Base-by-base conservation (phyloP, 768 basidiomycete genomes). In the Panellus pusillus region DNA sequence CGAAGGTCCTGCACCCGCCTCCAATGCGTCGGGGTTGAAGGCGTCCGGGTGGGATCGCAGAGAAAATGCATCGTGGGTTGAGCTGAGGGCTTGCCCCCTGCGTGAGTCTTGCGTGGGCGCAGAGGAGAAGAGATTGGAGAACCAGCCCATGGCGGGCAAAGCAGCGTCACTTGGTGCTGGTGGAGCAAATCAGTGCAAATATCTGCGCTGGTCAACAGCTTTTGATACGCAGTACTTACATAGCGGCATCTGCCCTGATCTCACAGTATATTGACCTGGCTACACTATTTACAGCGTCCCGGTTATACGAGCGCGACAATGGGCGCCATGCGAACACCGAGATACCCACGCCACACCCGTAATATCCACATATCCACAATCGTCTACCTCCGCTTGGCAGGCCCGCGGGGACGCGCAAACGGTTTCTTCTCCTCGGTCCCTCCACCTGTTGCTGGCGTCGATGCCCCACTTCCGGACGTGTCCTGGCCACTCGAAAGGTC, bases 51-150 rank as follows among this genome's bases (percentile, higher is more conserved):
- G 82, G 44, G 83, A 83, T 41, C 91, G 89, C 31, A 96, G 77
- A 44, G 89, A 88, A 72, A 95, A 95, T 57, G 93, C 92, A 68
- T 94, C 92, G 65, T 88, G 83, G 6, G 93, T 94, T 14, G 83
- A 83, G 29, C 81, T 82, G 60, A 93, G 81, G 27, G 88, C 82
- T 68, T 86, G 84, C 50, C 80, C 79, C 66, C 78, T 79, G 53
- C 83, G 72, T 31, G 76, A 64, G 57, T 75, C 77, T 64, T 79
- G 76, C 20, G 75, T 66, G 44, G 68, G 69, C 58, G 79, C 76
- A 47, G 76, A 66, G 18, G 79, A 75, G 70, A 91, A 90, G 51
- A 89, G 73, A 60, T 82, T 81, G 27, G 78, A 71, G 44, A 91
- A 72, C 89, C 89, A 91, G 72, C 84, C 82, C 89, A 91, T 91